phyloP scores from a whole-genome alignment of 78 protist genomes.

The Dictyostelium intermedium region DNA sequence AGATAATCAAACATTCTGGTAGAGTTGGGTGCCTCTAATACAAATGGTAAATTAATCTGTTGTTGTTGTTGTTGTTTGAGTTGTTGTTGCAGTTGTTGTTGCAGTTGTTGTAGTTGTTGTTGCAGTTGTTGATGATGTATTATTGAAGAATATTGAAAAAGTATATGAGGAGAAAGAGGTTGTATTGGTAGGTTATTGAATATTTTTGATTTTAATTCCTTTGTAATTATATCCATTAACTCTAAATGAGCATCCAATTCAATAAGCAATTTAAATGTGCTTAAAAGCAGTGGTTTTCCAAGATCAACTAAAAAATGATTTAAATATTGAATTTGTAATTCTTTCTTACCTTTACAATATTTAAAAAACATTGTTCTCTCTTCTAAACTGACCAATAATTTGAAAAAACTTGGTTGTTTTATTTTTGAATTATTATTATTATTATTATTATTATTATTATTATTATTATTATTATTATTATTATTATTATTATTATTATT shows the following conservation, averaged over 20 bases:
- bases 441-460: not conserved
- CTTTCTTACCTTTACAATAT: not conserved
- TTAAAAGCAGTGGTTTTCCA: not conserved
- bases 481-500: not conserved
- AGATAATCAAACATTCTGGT: not conserved
- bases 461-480: not conserved
- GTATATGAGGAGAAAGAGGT: not conserved
- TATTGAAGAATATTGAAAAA: not conserved
- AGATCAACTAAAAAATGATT: not conserved
- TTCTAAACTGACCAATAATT: not conserved
- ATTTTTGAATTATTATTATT: not conserved
- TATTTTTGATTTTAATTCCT: not conserved
- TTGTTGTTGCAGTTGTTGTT: not conserved
- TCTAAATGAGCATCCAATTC: not conserved
- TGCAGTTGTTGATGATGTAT: not conserved
- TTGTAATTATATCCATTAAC: not conserved
- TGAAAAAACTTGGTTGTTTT: not conserved
- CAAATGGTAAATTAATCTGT: not conserved
- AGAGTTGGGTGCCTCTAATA: not conserved
- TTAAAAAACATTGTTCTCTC: not conserved
- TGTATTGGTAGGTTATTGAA: not conserved
- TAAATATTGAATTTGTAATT: not conserved
- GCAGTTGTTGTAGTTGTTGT: not conserved
- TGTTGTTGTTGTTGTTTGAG: not conserved
- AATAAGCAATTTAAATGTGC: not conserved